Evolutionary conservation across 768 basidiomycete genomes (phyloP).

Genomic region (Mycena latifolia): DNA sequence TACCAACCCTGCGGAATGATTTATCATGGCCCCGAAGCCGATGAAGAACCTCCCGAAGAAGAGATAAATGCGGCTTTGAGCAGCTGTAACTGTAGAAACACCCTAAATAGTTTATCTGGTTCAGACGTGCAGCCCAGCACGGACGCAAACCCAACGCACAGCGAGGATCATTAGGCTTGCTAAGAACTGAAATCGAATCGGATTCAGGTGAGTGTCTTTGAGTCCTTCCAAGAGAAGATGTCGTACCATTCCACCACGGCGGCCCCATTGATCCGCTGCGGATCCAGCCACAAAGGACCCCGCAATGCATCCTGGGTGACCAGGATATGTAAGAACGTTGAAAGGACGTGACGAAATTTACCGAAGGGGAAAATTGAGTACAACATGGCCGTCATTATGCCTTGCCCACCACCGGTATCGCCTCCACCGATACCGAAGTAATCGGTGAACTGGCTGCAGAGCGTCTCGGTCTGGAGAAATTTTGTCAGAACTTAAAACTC

Average conservation of each 20-base stretch:
- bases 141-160: constrained; percentile 43
- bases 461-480: neutral
- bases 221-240: no score
- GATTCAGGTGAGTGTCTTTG: constrained; percentile 17
- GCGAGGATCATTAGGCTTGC: constrained; percentile 54
- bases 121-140: constrained; percentile 30
- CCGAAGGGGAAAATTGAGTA: constrained; percentile 53
- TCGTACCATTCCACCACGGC: constrained; percentile 57
- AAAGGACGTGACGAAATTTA: neutral
- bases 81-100: constrained; percentile 31
- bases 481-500: constrained; percentile 36
- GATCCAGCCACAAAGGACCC: constrained; percentile 60
- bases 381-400: constrained; percentile 57
- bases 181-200: constrained; percentile 45
- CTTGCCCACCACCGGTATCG: constrained; percentile 58
- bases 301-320: constrained; percentile 50
- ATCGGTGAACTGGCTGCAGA: constrained; percentile 53
- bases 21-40: constrained; percentile 23
- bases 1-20: constrained; percentile 48
- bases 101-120: constrained; percentile 15
- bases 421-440: constrained; percentile 56
- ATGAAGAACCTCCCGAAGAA: constrained; percentile 32
- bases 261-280: constrained; percentile 55
- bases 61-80: constrained; percentile 32
- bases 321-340: neutral